Evolutionary conservation across 2,329 filamentous ascomycete genomes (phyloP).

Genomic region (Biscogniauxia sp.): DNA sequence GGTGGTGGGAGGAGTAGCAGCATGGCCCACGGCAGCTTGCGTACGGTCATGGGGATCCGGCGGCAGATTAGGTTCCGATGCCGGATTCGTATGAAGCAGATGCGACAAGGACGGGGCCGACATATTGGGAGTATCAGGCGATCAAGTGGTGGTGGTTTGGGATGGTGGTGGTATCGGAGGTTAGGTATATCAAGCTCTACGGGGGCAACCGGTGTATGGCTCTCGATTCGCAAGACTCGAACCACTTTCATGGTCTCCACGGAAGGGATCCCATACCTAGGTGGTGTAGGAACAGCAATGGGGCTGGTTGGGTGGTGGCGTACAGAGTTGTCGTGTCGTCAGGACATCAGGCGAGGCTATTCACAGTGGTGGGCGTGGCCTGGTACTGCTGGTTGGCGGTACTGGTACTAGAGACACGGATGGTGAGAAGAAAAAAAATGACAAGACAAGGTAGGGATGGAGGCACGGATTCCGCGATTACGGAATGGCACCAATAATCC

Average conservation of each 20-base stretch:
- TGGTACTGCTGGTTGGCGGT: too few relatives aligned
- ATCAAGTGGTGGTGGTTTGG: slow-evolving; percentile 1
- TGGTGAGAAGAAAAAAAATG: not conserved
- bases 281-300: too few relatives aligned
- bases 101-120: slow-evolving; percentile 17
- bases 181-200: not conserved
- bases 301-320: too few relatives aligned
- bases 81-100: slow-evolving; percentile 16
- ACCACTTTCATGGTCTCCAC: not conserved
- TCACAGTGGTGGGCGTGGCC: not conserved
- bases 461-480: too few relatives aligned
- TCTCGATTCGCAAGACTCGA: not conserved
- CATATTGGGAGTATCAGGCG: slow-evolving; percentile 7
- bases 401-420: not conserved
- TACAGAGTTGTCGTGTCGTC: not conserved
- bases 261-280: not conserved
- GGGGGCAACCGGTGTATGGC: not conserved
- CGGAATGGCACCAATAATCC: not conserved
- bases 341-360: not conserved
- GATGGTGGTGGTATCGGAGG: not conserved
- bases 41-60: not conserved
- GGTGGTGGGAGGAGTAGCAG: not conserved
- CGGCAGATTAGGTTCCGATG: slow-evolving; percentile 3
- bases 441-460: too few relatives aligned
- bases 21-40: slow-evolving; percentile 1